Base-by-base conservation (phyloP, 1,284 basidiomycete species). In the Irpex lacteus region DNA sequence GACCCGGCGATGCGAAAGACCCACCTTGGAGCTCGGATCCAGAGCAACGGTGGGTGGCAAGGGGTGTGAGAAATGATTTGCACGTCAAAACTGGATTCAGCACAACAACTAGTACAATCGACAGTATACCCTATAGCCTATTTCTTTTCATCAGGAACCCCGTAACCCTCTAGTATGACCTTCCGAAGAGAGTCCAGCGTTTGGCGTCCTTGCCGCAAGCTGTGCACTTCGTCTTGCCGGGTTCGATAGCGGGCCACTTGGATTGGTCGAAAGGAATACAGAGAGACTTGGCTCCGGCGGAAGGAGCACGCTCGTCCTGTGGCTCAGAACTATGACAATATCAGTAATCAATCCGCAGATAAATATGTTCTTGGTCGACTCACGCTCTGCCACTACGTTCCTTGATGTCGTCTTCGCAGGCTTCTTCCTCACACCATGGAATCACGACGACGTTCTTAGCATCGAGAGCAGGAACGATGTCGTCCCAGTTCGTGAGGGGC, bases 361-460 rank as follows among this genome's bases (percentile, higher is more conserved):
- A 26, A 26, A 26, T 26, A 26, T 26, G 26, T 26, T 26, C 26
- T 26, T 26, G 26, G 26, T 26, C 11, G 26, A 89, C 94, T 82
- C 74, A 95, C 93, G 90, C 85, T 76, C 88, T 83, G 44, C 88
- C 94, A 74, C 90, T 94, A 68, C 94, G 85, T 73, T 98, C 95
- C 84, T 99, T 99, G 84, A 99, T 98, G 73, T 95, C 94, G 78
- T 99, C 97, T 78, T 99, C 97, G 77, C 98, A 99, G 54, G 83
- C 85, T 76, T 95, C 94, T 54, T 82, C 85, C 80, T 99, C 95
- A 78, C 98, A 99, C 98, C 98, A 99, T 8, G 98, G 98, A 65
- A 99, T 87, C 60, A 93, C 92, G 19, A 92, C 89, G 55, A 96
- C 85, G 74, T 89, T 90, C 82, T 98, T 98, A 73, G 84, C 82